Conservation (phyloP, 2,329 filamentous ascomycete genomes). For the Fusarium nisikadoi region DNA sequence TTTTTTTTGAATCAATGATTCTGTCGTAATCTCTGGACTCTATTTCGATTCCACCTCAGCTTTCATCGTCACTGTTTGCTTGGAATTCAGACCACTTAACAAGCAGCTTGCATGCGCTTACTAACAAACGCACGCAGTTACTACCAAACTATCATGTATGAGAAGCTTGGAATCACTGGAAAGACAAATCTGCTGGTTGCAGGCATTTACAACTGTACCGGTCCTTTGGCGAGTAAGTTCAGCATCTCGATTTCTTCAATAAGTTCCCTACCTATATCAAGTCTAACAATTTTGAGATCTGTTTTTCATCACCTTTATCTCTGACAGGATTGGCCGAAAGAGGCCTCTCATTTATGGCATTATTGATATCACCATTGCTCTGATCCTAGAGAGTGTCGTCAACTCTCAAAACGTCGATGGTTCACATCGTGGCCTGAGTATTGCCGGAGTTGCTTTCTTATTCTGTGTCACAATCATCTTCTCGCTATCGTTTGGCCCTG, state of each 20-base stretch:
- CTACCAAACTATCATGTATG: slow-evolving; percentile 65
- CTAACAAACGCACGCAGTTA: slow-evolving; percentile 36
- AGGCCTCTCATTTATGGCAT: slow-evolving; percentile 74
- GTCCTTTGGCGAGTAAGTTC: slow-evolving; percentile 59
- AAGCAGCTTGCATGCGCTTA: neutral
- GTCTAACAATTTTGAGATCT: slow-evolving; percentile 50
- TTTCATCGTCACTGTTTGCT: too few relatives aligned
- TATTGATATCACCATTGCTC: slow-evolving; percentile 64
- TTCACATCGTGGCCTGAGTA: slow-evolving; percentile 56
- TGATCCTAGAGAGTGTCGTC: slow-evolving; percentile 67
- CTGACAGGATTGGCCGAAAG: slow-evolving; percentile 70
- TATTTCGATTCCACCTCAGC: too few relatives aligned
- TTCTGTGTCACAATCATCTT: slow-evolving; percentile 65
- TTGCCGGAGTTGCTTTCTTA: slow-evolving; percentile 69
- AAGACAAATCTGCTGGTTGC: slow-evolving; percentile 64
- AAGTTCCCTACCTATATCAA: neutral
- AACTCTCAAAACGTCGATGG: slow-evolving; percentile 60
- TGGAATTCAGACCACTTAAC: neutral
- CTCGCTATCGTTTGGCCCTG: slow-evolving; percentile 63
- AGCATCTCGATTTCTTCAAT: neutral
- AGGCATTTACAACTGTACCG: slow-evolving; percentile 70
- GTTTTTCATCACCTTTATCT: slow-evolving; percentile 67
- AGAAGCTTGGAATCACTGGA: slow-evolving; percentile 60
- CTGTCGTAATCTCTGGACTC: neutral
- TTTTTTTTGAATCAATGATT: neutral